phyloP scores from a whole-genome alignment of 768 basidiomycete species.

The Suillus cothurnatus region DNA sequence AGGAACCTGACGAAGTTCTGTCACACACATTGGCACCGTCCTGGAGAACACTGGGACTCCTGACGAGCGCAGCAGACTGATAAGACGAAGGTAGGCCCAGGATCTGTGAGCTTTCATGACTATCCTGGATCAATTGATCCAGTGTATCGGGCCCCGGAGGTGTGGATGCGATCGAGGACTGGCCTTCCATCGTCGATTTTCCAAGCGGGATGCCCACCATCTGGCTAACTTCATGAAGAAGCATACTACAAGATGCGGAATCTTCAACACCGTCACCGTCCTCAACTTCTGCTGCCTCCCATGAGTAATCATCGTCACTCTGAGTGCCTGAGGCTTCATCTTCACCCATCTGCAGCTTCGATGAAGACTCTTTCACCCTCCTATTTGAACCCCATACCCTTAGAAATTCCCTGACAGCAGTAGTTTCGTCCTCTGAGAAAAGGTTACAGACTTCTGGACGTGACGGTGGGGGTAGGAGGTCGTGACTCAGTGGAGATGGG shows the following conservation, averaged over 20 bases:
- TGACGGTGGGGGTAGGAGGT: constrained; percentile 10
- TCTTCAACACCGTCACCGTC: constrained; percentile 15
- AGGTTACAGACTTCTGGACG: background rate
- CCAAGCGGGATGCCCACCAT: constrained; percentile 30
- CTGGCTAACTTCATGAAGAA: constrained; percentile 34
- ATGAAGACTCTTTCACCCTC: constrained; percentile 14
- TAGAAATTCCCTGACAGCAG: constrained; percentile 18
- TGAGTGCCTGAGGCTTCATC: background rate
- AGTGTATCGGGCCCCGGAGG: background rate
- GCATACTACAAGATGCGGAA: constrained; percentile 26
- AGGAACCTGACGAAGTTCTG: too few species aligned
- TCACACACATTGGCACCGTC: background rate
- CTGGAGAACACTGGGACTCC: background rate
- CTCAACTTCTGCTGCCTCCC: constrained; percentile 15
- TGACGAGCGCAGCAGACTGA: background rate
- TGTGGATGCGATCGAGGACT: constrained; percentile 3
- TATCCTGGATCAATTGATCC: background rate
- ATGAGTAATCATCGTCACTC: constrained; percentile 16
- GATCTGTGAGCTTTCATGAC: background rate
- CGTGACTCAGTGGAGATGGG: background rate
- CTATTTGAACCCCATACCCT: constrained; percentile 17
- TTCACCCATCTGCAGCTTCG: constrained; percentile 10
- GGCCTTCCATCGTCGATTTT: background rate
- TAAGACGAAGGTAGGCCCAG: background rate
- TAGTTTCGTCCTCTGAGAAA: constrained; percentile 17